phyloP scores from a whole-genome alignment of 2,329 filamentous ascomycete species.

The Fusarium sp. region DNA sequence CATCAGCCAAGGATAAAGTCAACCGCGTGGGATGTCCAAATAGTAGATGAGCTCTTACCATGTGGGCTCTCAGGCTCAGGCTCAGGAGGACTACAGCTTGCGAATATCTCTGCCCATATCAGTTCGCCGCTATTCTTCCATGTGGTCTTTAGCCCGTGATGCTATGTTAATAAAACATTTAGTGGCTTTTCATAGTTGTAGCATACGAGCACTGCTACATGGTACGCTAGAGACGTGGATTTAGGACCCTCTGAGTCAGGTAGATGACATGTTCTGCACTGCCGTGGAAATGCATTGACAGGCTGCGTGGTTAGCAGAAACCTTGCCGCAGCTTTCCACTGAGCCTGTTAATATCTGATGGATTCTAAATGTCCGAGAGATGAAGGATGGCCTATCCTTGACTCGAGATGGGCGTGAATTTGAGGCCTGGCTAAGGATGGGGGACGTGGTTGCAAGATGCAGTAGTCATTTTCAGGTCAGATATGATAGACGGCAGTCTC shows the following conservation, averaged over 20 bases:
- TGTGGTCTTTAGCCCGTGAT: background rate
- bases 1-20: background rate
- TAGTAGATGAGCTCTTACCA: background rate
- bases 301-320: constrained; percentile 6
- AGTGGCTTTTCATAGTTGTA: constrained; percentile 9
- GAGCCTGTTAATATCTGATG: constrained; percentile 4
- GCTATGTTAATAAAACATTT: constrained; percentile 3
- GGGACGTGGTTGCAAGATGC: constrained; percentile 18
- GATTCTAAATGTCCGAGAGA: constrained; percentile 1
- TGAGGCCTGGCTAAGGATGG: constrained; percentile 19
- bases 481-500: constrained; percentile 8
- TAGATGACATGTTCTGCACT: constrained; percentile 12
- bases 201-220: background rate
- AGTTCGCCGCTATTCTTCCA: background rate
- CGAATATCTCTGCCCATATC: background rate
- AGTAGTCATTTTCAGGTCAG: constrained; percentile 7
- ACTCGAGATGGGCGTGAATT: constrained; percentile 27
- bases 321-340: background rate
- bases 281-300: constrained; percentile 13
- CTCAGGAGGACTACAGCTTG: background rate
- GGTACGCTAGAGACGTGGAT: constrained; percentile 24
- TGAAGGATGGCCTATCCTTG: constrained; percentile 1
- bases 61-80: background rate
- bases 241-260: constrained; percentile 32
- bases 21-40: background rate